A percentile compares a stretch with the other conserved stretches of the same genome.
Conservation (phyloP, 2,329 filamentous ascomycete genomes). For the Capronia epimyces region DNA sequence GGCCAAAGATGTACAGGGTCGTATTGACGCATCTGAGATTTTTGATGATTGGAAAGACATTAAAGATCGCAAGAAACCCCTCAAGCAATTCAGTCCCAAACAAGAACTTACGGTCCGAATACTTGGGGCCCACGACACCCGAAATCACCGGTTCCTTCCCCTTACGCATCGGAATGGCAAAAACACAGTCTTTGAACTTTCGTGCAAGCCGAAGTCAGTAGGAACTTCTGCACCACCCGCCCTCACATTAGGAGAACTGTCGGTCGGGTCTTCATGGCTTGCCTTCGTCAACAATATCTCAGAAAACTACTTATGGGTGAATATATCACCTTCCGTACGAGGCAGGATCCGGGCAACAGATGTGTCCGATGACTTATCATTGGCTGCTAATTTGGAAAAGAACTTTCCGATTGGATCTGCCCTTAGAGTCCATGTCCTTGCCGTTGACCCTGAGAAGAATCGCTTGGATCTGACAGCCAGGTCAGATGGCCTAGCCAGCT, state of each 20-base stretch:
- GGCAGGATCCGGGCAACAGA: constrained; percentile 79
- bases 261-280: constrained; percentile 64
- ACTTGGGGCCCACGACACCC: constrained; percentile 81
- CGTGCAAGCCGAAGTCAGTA: constrained; percentile 63
- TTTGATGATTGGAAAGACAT: constrained; percentile 89
- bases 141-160: constrained; percentile 84
- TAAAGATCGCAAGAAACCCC: constrained; percentile 69
- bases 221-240: constrained; percentile 53
- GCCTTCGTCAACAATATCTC: constrained; percentile 89
- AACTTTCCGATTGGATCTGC: constrained; percentile 91
- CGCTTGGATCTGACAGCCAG: constrained; percentile 79
- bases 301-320: constrained; percentile 80
- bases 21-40: constrained; percentile 83
- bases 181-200: constrained; percentile 76
- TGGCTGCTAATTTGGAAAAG: constrained; percentile 66
- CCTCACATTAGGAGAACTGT: constrained; percentile 66
- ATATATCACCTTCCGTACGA: constrained; percentile 78
- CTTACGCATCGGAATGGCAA: constrained; percentile 80
- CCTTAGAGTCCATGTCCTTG: constrained; percentile 70
- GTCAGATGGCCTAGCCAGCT: constrained; percentile 51
- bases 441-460: constrained; percentile 65
- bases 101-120: constrained; percentile 69
- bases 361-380: constrained; percentile 77
- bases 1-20: constrained; percentile 82
- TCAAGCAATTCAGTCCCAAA: constrained; percentile 67